These are phyloP conservation scores for Candida ulmi DNA, from an alignment of 805 yeast species.

Conservation along the genomic window DNA sequence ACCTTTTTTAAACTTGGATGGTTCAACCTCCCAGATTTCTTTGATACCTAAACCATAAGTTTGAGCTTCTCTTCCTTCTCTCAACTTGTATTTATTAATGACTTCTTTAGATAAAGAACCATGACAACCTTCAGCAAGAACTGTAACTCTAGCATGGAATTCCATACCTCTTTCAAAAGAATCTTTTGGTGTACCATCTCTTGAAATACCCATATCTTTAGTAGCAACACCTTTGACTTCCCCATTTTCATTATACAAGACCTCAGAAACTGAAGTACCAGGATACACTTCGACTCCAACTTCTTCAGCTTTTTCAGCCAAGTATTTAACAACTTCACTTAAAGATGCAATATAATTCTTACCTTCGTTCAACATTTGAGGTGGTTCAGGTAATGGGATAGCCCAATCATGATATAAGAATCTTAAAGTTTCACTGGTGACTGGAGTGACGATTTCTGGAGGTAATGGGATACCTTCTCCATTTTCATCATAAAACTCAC, in stretches of 20 bases:
- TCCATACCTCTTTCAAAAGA: conserved; percentile 97
- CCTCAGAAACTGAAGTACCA: conserved; percentile 78
- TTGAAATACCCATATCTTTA: conserved; percentile 82
- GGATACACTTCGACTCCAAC: conserved; percentile 93
- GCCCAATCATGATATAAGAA: conserved; percentile 56
- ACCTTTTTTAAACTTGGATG: conserved; percentile 76
- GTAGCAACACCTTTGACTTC: conserved; percentile 88
- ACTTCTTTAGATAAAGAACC: conserved; percentile 84
- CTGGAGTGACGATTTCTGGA: conserved; percentile 66
- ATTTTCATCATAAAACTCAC: conserved; percentile 44
- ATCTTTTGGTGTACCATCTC: conserved; percentile 69
- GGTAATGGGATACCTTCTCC: conserved; percentile 73
- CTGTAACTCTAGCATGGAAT: conserved; percentile 84
- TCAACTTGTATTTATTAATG: conserved; percentile 60
- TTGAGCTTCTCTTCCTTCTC: conserved; percentile 64
- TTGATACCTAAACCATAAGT: conserved; percentile 95
- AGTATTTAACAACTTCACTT: conserved; percentile 72
- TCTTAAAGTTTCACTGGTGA: conserved; percentile 68
- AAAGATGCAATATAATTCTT: conserved; percentile 83
- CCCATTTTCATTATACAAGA: conserved; percentile 56
- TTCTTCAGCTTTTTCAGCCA: conserved; percentile 87
- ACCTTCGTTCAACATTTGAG: conserved; percentile 77
- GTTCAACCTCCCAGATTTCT: conserved; percentile 94
- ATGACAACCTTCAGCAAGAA: conserved; percentile 97
- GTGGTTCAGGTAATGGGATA: conserved; percentile 85